Evolutionary conservation across 345 rosid species (phyloP), one percentile per base, ranked within the genome.

Genomic region (Eucalyptus victrix): DNA sequence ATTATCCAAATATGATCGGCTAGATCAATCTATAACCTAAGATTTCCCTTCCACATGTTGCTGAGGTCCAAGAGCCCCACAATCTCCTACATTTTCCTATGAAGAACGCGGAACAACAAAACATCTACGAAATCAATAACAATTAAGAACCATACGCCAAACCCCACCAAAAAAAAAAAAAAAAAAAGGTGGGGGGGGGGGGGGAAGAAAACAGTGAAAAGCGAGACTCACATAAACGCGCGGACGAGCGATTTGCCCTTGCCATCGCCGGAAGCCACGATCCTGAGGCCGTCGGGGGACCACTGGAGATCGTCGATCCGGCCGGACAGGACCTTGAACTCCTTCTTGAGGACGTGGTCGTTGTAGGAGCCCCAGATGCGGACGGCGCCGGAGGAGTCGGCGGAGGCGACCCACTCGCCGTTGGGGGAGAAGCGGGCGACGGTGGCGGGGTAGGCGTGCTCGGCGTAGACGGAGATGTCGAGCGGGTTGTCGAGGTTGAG

Each of bases 391-490:
- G 98, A 96, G 10, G 90, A 95, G 80, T 98, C 99, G 16, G 97
- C 99, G 6, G 99, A 98, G 86, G 99, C 99, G 92, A 97, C 92
- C 99, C 99, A 97, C 95, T 97, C 99, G 2, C 99, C 99, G 88
- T 97, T 97, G n/a, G 99, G 99, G 8, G 99, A 98, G 94, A 92
- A 98, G 17, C 99, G 93, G 58, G 99, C 99, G 87, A 97, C 97
- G 45, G 99, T 98, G 89, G 96, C 99, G 81, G 97, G 98, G 90
- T 98, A 96, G 19, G 95, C 98, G 87, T 98, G 99, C 62, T 98
- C 99, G 9, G 96, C 98, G 86, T 98, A 98, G 92, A 97, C 95
- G 69, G 98, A 91, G 86, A 96, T 97, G 86, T 94, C 95, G 28
- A 97, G 94, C 1, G 99, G 99, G 76, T 96, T 94, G 90, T 94